These are phyloP conservation scores for Dactylellina parvicollis DNA, from an alignment of 2,329 filamentous ascomycete species.

Conservation along the genomic window DNA sequence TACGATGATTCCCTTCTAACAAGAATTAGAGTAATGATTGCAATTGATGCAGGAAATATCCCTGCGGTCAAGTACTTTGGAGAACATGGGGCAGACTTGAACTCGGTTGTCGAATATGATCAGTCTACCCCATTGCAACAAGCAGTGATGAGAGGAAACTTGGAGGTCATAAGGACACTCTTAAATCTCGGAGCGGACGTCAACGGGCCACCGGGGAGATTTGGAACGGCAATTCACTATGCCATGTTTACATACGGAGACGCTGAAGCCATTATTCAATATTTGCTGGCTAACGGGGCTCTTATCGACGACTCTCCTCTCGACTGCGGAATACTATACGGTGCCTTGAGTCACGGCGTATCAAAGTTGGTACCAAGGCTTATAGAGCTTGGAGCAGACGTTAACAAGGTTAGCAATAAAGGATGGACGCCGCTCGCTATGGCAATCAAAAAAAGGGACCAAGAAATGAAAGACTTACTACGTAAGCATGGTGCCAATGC, in stretches of 20 bases:
- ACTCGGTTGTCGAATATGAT: conserved; percentile 4
- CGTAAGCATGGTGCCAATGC: conserved; percentile 6
- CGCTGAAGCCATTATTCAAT: conserved; percentile 8
- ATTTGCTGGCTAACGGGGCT: conserved; percentile 2
- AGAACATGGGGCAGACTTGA: conserved; percentile 8
- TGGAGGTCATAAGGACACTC: conserved; percentile 7
- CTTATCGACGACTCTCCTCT: conserved; percentile 11
- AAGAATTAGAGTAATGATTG: not conserved
- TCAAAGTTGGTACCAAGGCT: conserved; percentile 3
- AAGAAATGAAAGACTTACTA: conserved; percentile 3
- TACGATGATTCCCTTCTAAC: too few species aligned
- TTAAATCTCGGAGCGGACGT: conserved; percentile 15
- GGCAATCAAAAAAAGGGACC: conserved; percentile 1
- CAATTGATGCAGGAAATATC: not conserved
- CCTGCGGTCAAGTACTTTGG: conserved; percentile 1
- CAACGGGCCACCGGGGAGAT: not conserved
- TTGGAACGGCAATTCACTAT: conserved; percentile 15
- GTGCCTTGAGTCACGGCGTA: not conserved
- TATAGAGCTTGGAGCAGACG: conserved; percentile 21
- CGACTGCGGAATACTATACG: not conserved
- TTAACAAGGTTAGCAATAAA: not conserved
- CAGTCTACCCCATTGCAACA: conserved; percentile 22
- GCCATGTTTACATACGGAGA: not conserved
- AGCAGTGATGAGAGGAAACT: conserved; percentile 3
- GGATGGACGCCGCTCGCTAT: conserved; percentile 24